Conservation (phyloP, 768 basidiomycete species). For the Mycena rebaudengoi region DNA sequence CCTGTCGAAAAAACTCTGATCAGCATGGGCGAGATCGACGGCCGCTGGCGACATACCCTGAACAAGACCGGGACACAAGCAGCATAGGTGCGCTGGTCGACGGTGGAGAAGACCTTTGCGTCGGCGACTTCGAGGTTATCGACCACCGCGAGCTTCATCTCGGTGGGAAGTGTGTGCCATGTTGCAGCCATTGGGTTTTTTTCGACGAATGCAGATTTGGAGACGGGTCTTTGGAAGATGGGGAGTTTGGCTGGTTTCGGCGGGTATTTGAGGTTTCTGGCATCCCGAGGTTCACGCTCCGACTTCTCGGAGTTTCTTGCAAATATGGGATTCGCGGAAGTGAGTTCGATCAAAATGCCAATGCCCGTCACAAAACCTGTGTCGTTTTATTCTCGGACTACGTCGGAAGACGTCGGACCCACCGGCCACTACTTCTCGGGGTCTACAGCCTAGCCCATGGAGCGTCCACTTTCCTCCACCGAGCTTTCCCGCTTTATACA, state of each 20-base stretch:
- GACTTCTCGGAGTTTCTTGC: constrained; percentile 25
- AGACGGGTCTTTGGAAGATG: constrained; percentile 17
- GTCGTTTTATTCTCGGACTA: constrained; percentile 1
- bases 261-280: constrained; percentile 21
- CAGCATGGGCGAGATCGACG: constrained; percentile 18
- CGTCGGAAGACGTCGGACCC: too few relatives aligned
- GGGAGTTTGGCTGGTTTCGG: constrained; percentile 8
- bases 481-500: neutral
- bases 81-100: constrained; percentile 58
- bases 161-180: constrained; percentile 70
- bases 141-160: constrained; percentile 70
- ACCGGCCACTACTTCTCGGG: too few relatives aligned
- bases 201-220: neutral
- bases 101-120: constrained; percentile 55
- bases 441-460: too few relatives aligned
- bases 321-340: constrained; percentile 12
- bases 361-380: constrained; percentile 8
- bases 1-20: constrained; percentile 41
- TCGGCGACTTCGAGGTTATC: constrained; percentile 55
- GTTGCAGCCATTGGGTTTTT: constrained; percentile 31
- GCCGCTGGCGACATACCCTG: constrained; percentile 49
- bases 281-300: constrained; percentile 20
- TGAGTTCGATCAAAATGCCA: constrained; percentile 10
- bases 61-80: constrained; percentile 68
- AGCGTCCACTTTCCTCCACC: too few relatives aligned